Evolutionary conservation across 208 protist species (phyloP), one percentile per base, ranked within the genome.

Genomic region (Trypanosomatidae sp.): DNA sequence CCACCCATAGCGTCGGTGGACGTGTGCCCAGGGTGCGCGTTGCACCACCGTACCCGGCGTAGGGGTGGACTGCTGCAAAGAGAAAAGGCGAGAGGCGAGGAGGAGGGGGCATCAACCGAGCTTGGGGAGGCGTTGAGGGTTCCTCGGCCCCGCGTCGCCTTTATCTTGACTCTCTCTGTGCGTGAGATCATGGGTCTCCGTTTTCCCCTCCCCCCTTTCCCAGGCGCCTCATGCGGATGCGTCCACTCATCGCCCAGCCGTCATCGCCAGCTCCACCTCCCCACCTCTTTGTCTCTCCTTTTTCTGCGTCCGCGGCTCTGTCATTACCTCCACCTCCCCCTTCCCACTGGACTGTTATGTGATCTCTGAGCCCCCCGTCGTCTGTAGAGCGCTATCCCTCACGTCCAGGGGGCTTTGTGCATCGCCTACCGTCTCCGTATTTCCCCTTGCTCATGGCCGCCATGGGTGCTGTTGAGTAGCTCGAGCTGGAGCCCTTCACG

Each of bases 401-500:
- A 28, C 1, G 60, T 33, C 10, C 15, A 4, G 6, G 3, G 36
- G 36, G 36, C 36, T 22, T 22, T 65, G 60, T 9, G 22, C 66
- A 47, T 10, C 49, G 5, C 39, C 43, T 52, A 17, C 44, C 52
- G 10, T 13, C 67, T 17, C 17, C 33, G 36, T 39, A 30, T 36
- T 30, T 13, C 13, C 44, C 53, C 53, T 10, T 58, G 19, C n/a
- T 10, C 3, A 36, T 53, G 22, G 36, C 28, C 36, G 49, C 60
- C 25, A 77, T 76, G 58, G 56, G 33, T 33, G 25, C 60, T 19
- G 33, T 62, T 7, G 74, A 76, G 67, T 68, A 81, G 58, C 84
- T 84, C 53, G 76, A 83, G 62, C 72, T 82, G 4, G 81, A 75
- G 46, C 64, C 84, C 8, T 71, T 90, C 53, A 77, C 76, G 9